Evolutionary conservation across 2,329 filamentous ascomycete species (phyloP), one percentile per base, ranked within the genome.

Genomic region (Aureobasidium lini): DNA sequence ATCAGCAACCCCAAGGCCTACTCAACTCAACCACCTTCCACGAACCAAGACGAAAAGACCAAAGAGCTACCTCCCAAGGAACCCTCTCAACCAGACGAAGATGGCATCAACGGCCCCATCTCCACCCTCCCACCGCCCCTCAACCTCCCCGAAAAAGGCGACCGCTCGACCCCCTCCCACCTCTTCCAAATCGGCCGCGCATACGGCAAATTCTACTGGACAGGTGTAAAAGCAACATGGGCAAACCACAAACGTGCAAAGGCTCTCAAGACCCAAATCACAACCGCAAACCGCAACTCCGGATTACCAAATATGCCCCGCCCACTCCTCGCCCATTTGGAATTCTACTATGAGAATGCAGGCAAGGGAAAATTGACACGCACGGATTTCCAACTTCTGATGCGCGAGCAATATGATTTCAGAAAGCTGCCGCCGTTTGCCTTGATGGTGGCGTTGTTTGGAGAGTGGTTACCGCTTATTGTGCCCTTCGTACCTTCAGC

Each of bases 151-250:
- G 80, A 83, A 57, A 70, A 77, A 16, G 68, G 78, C 18, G 67
- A 73, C 7, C 71, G 80, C 32, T 74, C 75, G 31, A 68, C 75
- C 18, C 69, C 82, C 59, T 72, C 73, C 16, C 82, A 88, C 75
- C 77, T 83, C 62, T 82, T 83, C 67, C 70, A 74, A 44, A 75
- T 86, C 31, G 93, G 90, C 63, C 87, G 88, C 70, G 84, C 88
- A 54, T 96, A 95, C 73, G 66, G 88, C 9, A 73, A 74, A 37
- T 97, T 97, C 81, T 97, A 96, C 84, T 95, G 94, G 75, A 81
- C 84, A 1, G 93, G 92, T 16, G 74, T 96, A 34, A 85, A 85
- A 69, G 84, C 87, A 66, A 85, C 95, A 54, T 85, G 84, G 70
- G 75, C 77, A 61, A 96, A 95, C 64, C 77, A 79, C 64, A 74